phyloP scores from a whole-genome alignment of 257 asterid species.

The Solanum medicagineum region DNA sequence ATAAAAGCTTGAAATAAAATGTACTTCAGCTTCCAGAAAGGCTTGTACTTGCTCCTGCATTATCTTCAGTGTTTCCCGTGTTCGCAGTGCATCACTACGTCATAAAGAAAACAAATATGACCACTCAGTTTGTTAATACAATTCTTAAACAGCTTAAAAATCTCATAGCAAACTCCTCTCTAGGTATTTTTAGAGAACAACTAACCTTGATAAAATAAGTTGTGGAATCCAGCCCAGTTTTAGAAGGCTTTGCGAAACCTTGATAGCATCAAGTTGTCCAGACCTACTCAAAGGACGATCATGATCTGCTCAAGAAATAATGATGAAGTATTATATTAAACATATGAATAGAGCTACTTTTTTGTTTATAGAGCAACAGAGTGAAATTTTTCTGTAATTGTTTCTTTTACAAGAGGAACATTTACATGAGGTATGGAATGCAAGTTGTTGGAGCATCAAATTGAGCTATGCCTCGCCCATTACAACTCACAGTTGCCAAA shows the following conservation, averaged over 20 bases:
- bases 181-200: background rate
- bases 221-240: slow-evolving; percentile 87
- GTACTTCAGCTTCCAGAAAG: slow-evolving; percentile 72
- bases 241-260: slow-evolving; percentile 59
- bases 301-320: slow-evolving; percentile 42
- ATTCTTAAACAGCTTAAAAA: background rate
- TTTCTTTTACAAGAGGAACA: background rate
- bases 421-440: background rate
- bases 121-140: background rate
- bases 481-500: background rate
- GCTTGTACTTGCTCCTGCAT: slow-evolving; percentile 76
- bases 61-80: slow-evolving; percentile 68
- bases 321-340: background rate
- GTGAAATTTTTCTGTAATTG: background rate
- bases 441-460: background rate
- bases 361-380: background rate
- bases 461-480: background rate
- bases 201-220: slow-evolving; percentile 71
- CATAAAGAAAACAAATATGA: slow-evolving; percentile 5
- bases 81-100: slow-evolving; percentile 78
- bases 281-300: slow-evolving; percentile 84
- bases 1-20: slow-evolving; percentile 80
- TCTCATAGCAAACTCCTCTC: background rate
- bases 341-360: background rate
- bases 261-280: slow-evolving; percentile 74